Conservation (phyloP, 768 basidiomycete species). For the Neoboletus brunneissimus region DNA sequence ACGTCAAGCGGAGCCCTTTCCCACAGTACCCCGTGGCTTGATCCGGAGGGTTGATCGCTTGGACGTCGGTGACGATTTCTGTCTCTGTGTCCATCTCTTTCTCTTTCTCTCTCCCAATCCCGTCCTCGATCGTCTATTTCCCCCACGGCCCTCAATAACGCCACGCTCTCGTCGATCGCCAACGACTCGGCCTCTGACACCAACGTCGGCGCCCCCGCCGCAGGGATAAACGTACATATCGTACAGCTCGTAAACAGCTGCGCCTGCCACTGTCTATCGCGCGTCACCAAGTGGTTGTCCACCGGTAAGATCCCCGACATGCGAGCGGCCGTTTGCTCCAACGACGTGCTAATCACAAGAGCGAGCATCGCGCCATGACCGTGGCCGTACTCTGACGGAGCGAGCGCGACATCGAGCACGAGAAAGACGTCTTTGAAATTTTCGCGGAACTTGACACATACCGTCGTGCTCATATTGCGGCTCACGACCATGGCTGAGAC, state of each 20-base stretch:
- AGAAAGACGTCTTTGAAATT: conserved; percentile 41
- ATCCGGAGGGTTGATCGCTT: neutral
- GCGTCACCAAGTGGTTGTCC: conserved; percentile 42
- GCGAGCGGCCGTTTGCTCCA: conserved; percentile 44
- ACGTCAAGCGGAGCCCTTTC: neutral
- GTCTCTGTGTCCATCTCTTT: neutral
- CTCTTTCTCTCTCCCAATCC: neutral
- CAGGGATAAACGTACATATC: conserved; percentile 52
- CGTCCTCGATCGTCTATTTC: conserved; percentile 36
- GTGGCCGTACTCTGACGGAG: conserved; percentile 38
- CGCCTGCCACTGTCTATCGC: conserved; percentile 57
- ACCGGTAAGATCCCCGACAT: conserved; percentile 46
- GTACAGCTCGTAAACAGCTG: conserved; percentile 57
- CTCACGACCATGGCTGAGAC: conserved; percentile 49
- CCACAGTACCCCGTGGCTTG: conserved; percentile 1
- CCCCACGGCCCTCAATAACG: conserved; percentile 40
- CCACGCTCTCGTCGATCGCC: conserved; percentile 47
- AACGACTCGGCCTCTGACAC: conserved; percentile 23
- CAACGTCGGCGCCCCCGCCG: conserved; percentile 9
- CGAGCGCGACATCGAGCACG: conserved; percentile 60
- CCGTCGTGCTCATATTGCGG: conserved; percentile 57
- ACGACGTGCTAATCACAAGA: conserved; percentile 48
- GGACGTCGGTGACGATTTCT: neutral
- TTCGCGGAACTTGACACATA: conserved; percentile 40
- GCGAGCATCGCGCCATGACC: conserved; percentile 38